Conservation (phyloP, 768 basidiomycete genomes). For the Lactifluus volemus region DNA sequence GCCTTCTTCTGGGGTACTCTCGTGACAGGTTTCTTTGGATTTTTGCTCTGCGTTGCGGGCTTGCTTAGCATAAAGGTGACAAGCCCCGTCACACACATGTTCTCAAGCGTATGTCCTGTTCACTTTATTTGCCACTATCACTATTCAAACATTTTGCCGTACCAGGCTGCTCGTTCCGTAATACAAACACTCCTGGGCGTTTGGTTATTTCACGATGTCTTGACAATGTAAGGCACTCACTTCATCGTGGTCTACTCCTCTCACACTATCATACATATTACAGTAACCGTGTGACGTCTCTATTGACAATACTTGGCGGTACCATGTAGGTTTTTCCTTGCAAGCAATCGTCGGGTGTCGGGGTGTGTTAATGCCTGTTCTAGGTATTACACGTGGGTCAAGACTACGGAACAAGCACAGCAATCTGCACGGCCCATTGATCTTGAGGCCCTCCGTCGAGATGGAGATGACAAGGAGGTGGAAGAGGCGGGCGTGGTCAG, state of each 20-base stretch:
- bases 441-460: constrained; percentile 29
- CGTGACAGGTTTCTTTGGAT: constrained; percentile 72
- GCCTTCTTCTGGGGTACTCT: constrained; percentile 57
- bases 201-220: constrained; percentile 63
- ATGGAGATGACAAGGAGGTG: constrained; percentile 21
- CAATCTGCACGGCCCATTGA: constrained; percentile 29
- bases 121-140: not conserved
- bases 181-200: constrained; percentile 77
- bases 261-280: not conserved
- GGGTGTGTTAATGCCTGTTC: constrained; percentile 5
- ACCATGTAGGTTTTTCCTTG: constrained; percentile 43
- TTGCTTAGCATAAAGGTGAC: constrained; percentile 76
- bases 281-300: constrained; percentile 17
- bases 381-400: constrained; percentile 54
- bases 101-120: constrained; percentile 51
- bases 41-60: constrained; percentile 71
- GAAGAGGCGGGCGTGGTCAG: constrained; percentile 20
- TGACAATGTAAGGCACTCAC: constrained; percentile 50
- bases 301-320: constrained; percentile 57
- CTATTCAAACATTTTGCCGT: not conserved
- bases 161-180: constrained; percentile 70
- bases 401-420: constrained; percentile 28
- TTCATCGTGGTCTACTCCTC: not conserved
- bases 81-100: constrained; percentile 80
- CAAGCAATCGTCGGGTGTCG: not conserved